Evolutionary conservation across 371 early-diverging fungal genomes (phyloP).

Genomic region (Mucor racemosus): DNA sequence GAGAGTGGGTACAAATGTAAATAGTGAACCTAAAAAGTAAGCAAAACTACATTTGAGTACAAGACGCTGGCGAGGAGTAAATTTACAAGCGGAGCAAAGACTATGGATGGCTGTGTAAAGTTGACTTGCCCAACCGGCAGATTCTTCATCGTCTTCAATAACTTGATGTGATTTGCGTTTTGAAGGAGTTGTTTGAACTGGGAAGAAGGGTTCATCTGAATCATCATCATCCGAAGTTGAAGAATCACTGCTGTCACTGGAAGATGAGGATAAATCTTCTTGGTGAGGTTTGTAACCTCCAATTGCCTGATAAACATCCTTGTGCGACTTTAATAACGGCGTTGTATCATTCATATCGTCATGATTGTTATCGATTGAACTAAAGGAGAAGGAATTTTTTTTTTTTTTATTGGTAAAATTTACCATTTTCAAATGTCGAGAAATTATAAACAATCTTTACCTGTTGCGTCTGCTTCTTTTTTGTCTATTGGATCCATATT

Average conservation of each 20-base stretch:
- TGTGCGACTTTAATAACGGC: constrained; percentile 28
- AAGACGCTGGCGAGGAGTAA: constrained; percentile 43
- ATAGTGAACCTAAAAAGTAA: constrained; percentile 62
- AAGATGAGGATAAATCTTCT: neutral
- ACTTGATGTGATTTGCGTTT: constrained; percentile 15
- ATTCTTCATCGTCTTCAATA: constrained; percentile 6
- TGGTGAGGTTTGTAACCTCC: neutral
- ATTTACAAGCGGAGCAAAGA: neutral
- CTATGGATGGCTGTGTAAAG: neutral
- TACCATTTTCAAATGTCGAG: neutral
- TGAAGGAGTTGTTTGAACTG: constrained; percentile 14
- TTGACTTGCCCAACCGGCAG: constrained; percentile 4
- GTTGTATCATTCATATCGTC: constrained; percentile 23
- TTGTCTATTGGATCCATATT: neutral
- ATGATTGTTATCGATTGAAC: neutral
- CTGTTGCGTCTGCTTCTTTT: neutral
- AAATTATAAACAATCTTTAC: neutral
- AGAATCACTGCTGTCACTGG: constrained; percentile 17
- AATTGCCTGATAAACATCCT: constrained; percentile 19
- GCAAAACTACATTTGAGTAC: constrained; percentile 70
- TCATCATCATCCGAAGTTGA: constrained; percentile 28
- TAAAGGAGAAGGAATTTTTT: neutral
- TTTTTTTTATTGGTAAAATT: too few relatives aligned
- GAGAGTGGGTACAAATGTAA: constrained; percentile 65
- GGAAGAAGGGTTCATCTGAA: constrained; percentile 42